Conservation (phyloP, 139 green algal species). For the Chlorella sorokiniana region DNA sequence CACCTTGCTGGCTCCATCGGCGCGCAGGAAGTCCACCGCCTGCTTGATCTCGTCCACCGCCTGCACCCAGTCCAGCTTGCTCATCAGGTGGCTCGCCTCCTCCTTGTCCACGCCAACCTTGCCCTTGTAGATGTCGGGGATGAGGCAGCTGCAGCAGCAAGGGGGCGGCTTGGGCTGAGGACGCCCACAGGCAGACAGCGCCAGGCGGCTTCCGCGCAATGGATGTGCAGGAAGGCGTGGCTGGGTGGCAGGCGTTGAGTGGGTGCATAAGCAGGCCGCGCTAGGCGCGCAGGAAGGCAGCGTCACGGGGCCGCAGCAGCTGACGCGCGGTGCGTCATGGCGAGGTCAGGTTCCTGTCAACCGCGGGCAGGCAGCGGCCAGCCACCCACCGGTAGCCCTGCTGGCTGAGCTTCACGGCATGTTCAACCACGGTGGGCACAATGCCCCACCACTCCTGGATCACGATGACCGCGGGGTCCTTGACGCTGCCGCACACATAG, state of each 20-base stretch:
- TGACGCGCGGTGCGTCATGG: background rate
- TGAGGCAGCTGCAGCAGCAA: conserved; percentile 27
- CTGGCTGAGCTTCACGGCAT: conserved; percentile 2
- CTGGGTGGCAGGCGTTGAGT: background rate
- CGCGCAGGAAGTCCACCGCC: conserved; percentile 58
- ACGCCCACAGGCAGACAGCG: background rate
- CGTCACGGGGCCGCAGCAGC: background rate
- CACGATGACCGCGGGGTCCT: conserved; percentile 29
- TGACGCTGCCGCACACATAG: conserved; percentile 28
- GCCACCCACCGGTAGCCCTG: conserved; percentile 18
- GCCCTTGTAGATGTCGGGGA: conserved; percentile 80
- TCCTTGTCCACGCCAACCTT: conserved; percentile 59
- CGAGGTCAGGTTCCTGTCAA: background rate
- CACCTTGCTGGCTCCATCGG: conserved; percentile 51
- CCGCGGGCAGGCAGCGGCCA: no score
- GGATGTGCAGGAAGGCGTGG: no score
- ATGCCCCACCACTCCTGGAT: conserved; percentile 17
- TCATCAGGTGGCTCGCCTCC: conserved; percentile 59
- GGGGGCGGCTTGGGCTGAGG: background rate
- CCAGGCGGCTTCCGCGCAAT: background rate
- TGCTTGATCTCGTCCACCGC: conserved; percentile 66
- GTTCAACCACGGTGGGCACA: background rate
- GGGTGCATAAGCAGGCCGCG: no score
- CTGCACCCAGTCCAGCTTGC: conserved; percentile 66
- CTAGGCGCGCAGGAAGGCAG: no score